phyloP scores from a whole-genome alignment of 2,329 filamentous ascomycete species.

The Lojkania enalia region DNA sequence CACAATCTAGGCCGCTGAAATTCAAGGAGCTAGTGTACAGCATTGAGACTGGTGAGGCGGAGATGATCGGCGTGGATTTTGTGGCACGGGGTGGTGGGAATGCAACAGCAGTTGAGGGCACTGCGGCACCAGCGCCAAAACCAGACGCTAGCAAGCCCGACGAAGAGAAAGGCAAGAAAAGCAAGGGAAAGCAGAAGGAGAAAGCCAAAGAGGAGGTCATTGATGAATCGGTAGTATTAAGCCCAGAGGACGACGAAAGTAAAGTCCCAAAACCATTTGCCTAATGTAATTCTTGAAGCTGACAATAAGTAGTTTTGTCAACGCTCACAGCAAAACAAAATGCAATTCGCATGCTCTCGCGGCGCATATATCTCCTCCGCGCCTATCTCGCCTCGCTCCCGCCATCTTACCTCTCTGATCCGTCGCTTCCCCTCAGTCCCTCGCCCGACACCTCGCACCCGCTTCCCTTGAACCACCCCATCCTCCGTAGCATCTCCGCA shows the following conservation, averaged over 20 bases:
- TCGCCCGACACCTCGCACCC: constrained; percentile 30
- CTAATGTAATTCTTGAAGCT: not conserved
- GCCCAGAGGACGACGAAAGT: constrained; percentile 67
- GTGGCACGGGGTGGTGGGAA: constrained; percentile 84
- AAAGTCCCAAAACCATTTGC: constrained; percentile 27
- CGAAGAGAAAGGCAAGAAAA: constrained; percentile 52
- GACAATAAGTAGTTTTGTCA: constrained; percentile 55
- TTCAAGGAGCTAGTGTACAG: constrained; percentile 85
- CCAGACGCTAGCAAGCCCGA: constrained; percentile 33
- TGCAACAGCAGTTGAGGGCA: constrained; percentile 62
- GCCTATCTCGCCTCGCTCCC: constrained; percentile 75
- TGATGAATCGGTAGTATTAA: constrained; percentile 48
- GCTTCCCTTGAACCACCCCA: constrained; percentile 61
- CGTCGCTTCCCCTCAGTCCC: constrained; percentile 39
- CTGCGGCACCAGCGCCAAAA: constrained; percentile 22
- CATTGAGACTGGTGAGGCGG: constrained; percentile 90
- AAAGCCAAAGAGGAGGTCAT: constrained; percentile 38
- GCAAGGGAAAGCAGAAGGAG: constrained; percentile 56
- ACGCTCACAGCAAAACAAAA: constrained; percentile 85
- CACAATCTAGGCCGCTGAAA: constrained; percentile 56
- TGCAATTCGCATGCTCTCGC: constrained; percentile 88
- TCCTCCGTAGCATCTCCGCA: constrained; percentile 86
- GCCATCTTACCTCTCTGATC: constrained; percentile 62
- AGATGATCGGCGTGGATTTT: constrained; percentile 97
- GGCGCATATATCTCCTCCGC: constrained; percentile 58